Evolutionary conservation across 768 basidiomycete genomes (phyloP), one percentile per base, ranked within the genome.

Genomic region (Tricholoma furcatifolium): DNA sequence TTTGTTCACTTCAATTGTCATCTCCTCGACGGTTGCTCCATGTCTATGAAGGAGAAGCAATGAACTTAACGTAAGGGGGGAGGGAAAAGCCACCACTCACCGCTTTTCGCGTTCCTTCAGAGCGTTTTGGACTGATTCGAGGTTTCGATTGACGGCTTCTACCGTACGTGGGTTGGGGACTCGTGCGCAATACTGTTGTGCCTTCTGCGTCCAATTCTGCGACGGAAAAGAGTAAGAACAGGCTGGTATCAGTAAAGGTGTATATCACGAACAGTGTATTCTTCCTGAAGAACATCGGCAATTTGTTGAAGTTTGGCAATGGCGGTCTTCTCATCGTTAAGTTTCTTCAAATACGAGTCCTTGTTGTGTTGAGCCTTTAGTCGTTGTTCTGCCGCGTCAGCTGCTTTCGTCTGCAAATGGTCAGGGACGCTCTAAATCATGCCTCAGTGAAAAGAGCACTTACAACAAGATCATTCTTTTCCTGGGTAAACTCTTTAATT

Each of bases 1-100:
- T 52, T 77, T 82, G 64, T 85, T 84, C 18, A 93, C 74, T 60
- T 90, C 83, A 11, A 76, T 72, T 0, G 85, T 80, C 76, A 96
- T 82, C 45, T 92, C 84, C 47, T 91, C 91, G 5, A 92, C 80
- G 2, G 83, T 79, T 0, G 85, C 84, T 7, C 92, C 91, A 47
- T 91, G 84, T 36, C 88, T 91, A 53, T 23, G 60, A 47, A 39
- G 1, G 20, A 43, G 20, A 56, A 58, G 12, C 34, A 36, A 20
- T 31, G 24, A 31, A 12, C 10, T 42, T 17, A 21, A 27, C 7
- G 3, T 45, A 24, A 35, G 39, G 12, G 32, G n/a, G 14, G 45
- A 10, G 12, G n/a, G n/a, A n/a, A 39, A 36, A 14, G 12, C 32
- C 10, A 11, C 15, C 15, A 63, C 75, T 10, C 56, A 87, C 90